Evolutionary conservation across 352 stramenopile genomes (phyloP).

Genomic region (Globisporangium cederbergense): DNA sequence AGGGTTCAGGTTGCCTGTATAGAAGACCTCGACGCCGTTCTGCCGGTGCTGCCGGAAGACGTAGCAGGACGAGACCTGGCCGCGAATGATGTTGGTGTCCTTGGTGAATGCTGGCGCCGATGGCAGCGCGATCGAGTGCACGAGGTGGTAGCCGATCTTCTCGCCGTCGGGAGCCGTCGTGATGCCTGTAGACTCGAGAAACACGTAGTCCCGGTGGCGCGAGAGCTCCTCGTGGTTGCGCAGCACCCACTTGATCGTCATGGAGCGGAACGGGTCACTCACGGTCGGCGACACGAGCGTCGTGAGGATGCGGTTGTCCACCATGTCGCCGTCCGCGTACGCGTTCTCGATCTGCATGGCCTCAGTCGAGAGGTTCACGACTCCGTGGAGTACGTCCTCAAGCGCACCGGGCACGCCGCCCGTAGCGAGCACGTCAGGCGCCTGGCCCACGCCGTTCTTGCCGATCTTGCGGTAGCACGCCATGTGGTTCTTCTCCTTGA

Average conservation of each 20-base stretch:
- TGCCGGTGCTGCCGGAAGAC: conserved; percentile 15
- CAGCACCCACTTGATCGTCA: conserved; percentile 77
- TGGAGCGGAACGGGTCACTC: conserved; percentile 48
- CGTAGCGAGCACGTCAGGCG: conserved; percentile 16
- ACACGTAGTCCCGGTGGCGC: conserved; percentile 70
- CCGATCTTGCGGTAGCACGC: conserved; percentile 14
- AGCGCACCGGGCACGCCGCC: conserved; percentile 10
- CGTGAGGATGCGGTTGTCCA: conserved; percentile 32
- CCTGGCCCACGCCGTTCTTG: conserved; percentile 7
- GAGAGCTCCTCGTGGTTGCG: conserved; percentile 57
- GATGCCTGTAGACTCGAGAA: conserved; percentile 60
- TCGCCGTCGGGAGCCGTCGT: conserved; percentile 54
- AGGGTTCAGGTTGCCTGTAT: conserved; percentile 45
- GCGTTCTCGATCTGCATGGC: conserved; percentile 26
- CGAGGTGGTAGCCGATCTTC: conserved; percentile 50
- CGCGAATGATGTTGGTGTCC: conserved; percentile 63
- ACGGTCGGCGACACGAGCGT: conserved; percentile 36
- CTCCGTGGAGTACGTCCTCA: conserved; percentile 19
- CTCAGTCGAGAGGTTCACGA: conserved; percentile 19
- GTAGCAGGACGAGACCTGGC: conserved; percentile 26
- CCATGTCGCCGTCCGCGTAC: conserved; percentile 16
- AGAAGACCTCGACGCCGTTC: conserved; percentile 38
- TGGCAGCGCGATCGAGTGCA: conserved; percentile 50
- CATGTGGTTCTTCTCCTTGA: conserved; percentile 21
- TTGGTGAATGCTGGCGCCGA: conserved; percentile 43